Conservation (phyloP, 257 asterid genomes). For the Rubia yunnanensis region DNA sequence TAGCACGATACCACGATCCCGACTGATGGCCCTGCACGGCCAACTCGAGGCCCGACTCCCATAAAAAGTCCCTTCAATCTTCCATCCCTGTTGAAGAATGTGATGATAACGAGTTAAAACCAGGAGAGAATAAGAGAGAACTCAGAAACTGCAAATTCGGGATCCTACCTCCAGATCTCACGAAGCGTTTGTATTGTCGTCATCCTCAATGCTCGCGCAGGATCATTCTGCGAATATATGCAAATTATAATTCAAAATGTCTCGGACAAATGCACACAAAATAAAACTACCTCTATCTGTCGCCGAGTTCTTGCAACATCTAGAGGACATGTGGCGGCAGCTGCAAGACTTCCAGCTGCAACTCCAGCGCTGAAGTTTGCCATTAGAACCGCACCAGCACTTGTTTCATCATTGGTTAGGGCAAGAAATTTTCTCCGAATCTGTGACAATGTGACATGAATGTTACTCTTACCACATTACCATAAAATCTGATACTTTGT, state of each 20-base stretch:
- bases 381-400: slow-evolving; percentile 39
- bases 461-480: not conserved
- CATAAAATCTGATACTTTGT: not conserved
- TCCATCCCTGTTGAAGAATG: slow-evolving; percentile 46
- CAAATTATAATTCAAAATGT: not conserved
- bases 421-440: slow-evolving; percentile 55
- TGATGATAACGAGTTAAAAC: too few relatives aligned
- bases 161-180: slow-evolving; percentile 68
- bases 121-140: not conserved
- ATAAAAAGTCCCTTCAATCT: slow-evolving; percentile 56
- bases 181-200: slow-evolving; percentile 52
- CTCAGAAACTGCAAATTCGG: not conserved
- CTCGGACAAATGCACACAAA: not conserved
- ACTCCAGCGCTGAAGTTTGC: slow-evolving; percentile 77
- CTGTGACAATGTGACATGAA: slow-evolving; percentile 32
- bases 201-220: slow-evolving; percentile 55
- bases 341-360: slow-evolving; percentile 81
- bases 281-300: slow-evolving; percentile 62
- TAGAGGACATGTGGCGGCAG: slow-evolving; percentile 65
- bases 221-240: slow-evolving; percentile 44
- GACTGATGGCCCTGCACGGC: slow-evolving; percentile 86
- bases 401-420: slow-evolving; percentile 39
- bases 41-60: slow-evolving; percentile 66
- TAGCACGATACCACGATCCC: slow-evolving; percentile 83
- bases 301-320: slow-evolving; percentile 84